Evolutionary conservation across 106 monocot species (phyloP).

Genomic region (Acorus calamus): DNA sequence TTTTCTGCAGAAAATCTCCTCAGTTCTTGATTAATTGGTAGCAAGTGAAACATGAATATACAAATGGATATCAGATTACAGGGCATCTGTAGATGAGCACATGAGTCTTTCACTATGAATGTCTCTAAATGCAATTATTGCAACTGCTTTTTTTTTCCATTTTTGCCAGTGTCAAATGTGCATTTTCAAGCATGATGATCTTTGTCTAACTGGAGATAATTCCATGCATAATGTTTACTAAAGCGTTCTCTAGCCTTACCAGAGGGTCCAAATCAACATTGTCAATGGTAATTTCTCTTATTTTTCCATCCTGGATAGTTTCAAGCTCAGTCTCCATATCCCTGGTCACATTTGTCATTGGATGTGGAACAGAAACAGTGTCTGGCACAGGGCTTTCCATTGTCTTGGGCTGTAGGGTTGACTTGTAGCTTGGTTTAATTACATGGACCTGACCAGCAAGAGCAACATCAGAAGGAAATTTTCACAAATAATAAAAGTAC

Average conservation of each 20-base stretch:
- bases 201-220: neutral
- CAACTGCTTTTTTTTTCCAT: too few species aligned
- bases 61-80: too few species aligned
- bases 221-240: neutral
- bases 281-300: slow-evolving; percentile 53
- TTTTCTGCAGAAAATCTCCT: slow-evolving; percentile 8
- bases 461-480: neutral
- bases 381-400: slow-evolving; percentile 37
- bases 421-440: slow-evolving; percentile 68
- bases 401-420: slow-evolving; percentile 29
- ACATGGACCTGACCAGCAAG: slow-evolving; percentile 43
- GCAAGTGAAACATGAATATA: too few species aligned
- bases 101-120: too few species aligned
- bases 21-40: too few species aligned
- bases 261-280: slow-evolving; percentile 25
- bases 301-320: slow-evolving; percentile 42
- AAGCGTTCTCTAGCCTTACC: slow-evolving; percentile 17
- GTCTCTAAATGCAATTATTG: too few species aligned
- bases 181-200: too few species aligned
- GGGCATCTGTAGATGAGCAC: too few species aligned
- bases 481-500: neutral
- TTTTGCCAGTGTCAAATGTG: too few species aligned
- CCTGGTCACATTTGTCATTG: slow-evolving; percentile 28
- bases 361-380: slow-evolving; percentile 24
- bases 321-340: slow-evolving; percentile 53